Evolutionary conservation across 2,329 filamentous ascomycete genomes (phyloP), one percentile per base, ranked within the genome.

Genomic region (Geosmithia putterillii): DNA sequence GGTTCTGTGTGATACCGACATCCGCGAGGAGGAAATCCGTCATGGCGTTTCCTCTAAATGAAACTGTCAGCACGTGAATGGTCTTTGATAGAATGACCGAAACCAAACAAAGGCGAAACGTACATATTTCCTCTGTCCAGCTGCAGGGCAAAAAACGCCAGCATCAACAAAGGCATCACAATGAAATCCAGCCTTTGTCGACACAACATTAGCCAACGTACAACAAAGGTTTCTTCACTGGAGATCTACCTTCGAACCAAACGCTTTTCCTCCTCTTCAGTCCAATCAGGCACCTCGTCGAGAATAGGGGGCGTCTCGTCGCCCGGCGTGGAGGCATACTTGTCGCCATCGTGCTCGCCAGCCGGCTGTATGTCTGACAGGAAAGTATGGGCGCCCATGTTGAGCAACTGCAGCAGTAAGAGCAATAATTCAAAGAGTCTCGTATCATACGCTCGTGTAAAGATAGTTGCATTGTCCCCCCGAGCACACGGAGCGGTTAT

Each of bases 1-100:
- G 62, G 45, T 70, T 62, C 8, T 66, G 66, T 4, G 59, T 64
- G 48, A 72, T 64, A 10, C 58, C 53, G 17, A 72, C 58, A 47
- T 72, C 68, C 28, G 58, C 48, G 17, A 68, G 62, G 46, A 73
- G 65, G 47, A 66, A 68, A 2, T 50, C 50, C 15, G 66, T 69
- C 37, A 70, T 51, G 8, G 66, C 66, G 34, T 65, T 67, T 32
- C 28, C 28, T 32, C 28, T 32, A 12, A 14, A 32, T 32, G 28
- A 32, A 12, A 25, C n/a, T n/a, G 23, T 6, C 10, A 25, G 23
- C 23, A 25, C 10, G 7, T 10, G 23, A 10, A 25, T 6, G 7
- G 7, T 10, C 7, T 25, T 10, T 32, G 28, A 12, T 14, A 32
- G 28, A 12, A 32, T 6, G 28, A 4, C 10, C 28, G 10, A 9